Conservation (phyloP, 2,329 filamentous ascomycete genomes). For the Pseudopyrenochaeta lycopersici region DNA sequence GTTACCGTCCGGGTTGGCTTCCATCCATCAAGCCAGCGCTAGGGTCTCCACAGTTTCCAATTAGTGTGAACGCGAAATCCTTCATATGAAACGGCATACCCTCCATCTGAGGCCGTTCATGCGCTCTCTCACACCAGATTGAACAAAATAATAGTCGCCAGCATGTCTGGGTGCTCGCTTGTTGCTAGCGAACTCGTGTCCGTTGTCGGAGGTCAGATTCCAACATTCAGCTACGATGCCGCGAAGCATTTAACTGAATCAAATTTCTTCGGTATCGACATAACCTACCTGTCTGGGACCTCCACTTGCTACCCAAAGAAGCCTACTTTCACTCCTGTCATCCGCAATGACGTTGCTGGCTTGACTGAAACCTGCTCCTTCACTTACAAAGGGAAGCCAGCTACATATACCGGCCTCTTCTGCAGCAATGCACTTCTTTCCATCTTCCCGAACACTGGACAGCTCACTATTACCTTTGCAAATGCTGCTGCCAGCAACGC, state of each 20-base stretch:
- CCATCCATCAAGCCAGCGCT: no score
- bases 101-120: background rate
- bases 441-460: conserved; percentile 7
- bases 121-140: no score
- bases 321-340: conserved; percentile 18
- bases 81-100: background rate
- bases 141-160: background rate
- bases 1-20: no score
- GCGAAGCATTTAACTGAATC: background rate
- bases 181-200: conserved; percentile 13
- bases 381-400: background rate
- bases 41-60: no score
- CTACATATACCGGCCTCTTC: conserved; percentile 7
- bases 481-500: background rate
- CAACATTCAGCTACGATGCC: conserved; percentile 19
- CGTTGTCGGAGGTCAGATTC: conserved; percentile 7
- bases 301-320: conserved; percentile 13
- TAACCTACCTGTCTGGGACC: conserved; percentile 19
- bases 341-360: background rate
- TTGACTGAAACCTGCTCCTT: conserved; percentile 15
- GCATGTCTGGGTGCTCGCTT: conserved; percentile 22
- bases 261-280: conserved; percentile 17
- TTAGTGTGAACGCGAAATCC: no score
- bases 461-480: conserved; percentile 11
- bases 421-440: conserved; percentile 6